Percentiles rank a stretch among this genome's conserved stretches.
phyloP scores from a whole-genome alignment of 176 grass and related monocot genomes.

The Musa schizocarpa region DNA sequence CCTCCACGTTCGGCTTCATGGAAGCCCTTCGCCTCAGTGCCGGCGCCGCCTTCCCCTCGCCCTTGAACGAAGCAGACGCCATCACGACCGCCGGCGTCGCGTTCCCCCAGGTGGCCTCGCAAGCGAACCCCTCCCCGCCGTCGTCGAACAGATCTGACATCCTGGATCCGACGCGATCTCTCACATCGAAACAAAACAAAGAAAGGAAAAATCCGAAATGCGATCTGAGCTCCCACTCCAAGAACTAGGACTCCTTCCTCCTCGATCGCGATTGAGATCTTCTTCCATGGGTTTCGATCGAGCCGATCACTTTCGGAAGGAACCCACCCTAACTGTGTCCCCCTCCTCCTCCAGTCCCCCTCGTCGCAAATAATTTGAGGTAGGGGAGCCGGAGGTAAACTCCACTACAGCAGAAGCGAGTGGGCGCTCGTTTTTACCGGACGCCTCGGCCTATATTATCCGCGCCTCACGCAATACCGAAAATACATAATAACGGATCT shows the following conservation, averaged over 20 bases:
- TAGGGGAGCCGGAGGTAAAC: no score
- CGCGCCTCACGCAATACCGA: no score
- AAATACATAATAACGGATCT: no score
- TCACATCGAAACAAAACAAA: background rate
- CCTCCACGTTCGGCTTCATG: slow-evolving; percentile 67
- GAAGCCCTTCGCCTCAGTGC: slow-evolving; percentile 30
- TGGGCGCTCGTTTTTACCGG: no score
- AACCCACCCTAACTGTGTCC: background rate
- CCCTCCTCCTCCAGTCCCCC: background rate
- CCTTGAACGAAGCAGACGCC: slow-evolving; percentile 18
- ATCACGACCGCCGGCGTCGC: background rate
- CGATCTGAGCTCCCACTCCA: background rate
- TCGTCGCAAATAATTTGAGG: background rate
- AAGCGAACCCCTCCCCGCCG: background rate
- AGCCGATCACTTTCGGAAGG: background rate
- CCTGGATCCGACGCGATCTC: background rate
- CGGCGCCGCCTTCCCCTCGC: slow-evolving; percentile 15
- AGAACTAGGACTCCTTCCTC: background rate
- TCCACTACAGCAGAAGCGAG: no score
- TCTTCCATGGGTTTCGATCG: background rate
- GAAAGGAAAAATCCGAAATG: background rate
- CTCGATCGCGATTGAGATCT: background rate
- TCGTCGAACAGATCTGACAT: slow-evolving; percentile 50
- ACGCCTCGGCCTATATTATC: no score
- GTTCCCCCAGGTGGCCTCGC: background rate